Evolutionary conservation across 1,284 basidiomycete species (phyloP), one percentile per base, ranked within the genome.

Genomic region (Boletus calvinii): DNA sequence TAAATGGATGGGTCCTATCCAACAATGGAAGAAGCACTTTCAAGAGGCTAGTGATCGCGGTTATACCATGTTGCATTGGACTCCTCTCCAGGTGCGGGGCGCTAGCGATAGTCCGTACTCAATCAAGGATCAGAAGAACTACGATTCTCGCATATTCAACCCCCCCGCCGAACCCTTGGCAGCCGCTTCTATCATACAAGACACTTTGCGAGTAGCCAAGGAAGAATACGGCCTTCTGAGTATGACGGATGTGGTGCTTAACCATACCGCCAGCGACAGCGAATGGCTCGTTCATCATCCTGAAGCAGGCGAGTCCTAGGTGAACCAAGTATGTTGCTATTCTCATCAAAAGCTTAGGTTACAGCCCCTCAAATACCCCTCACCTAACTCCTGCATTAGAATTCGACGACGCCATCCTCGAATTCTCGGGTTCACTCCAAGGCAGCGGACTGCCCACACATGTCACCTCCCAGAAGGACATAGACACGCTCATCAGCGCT

Each of bases 21-120:
- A 74, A 11, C 74, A 84, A 31, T 98, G 95, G 94, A 79, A 75
- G 41, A 76, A 79, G 7, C 83, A 92, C 65, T 89, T 95, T 59
- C 77, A 81, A 46, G 92, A 94, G 70, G 89, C 92, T 6, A 83
- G 84, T 53, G 79, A 91, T 54, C 77, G 94, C 46, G 94, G 95
- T 0, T 98, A 98, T 76, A 98, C 94, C 59, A 94, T 95, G 90
- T 74, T 98, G 39, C 95, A 98, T 67, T 98, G 91, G 77, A 92
- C 94, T 1, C 94, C 94, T 1, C 76, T 98, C 13, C 94, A 98
- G 68, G 87, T 92, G 64, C 78, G 94, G 31, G 95, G 94, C 26
- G 80, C 84, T 60, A 93, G 90, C 58, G 81, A 89, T 55, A 94
- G 91, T 61, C 94, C 95, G 0, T 98, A 97, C 70, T 94, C 92